Conservation (phyloP, 148 eudicot genomes). For the Fagopyrum esculentum region DNA sequence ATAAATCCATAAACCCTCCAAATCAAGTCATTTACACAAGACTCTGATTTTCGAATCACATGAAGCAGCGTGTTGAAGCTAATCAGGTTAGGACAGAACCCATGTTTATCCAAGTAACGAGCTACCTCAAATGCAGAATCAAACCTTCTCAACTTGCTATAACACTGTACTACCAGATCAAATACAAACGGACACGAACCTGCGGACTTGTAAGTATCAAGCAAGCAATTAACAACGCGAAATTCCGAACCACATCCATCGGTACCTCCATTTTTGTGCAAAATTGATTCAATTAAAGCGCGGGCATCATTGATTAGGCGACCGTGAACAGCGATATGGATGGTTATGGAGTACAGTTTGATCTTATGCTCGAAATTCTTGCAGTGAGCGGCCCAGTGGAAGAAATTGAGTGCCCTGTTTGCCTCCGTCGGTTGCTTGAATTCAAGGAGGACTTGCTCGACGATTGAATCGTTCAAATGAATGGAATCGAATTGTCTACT, state of each 20-base stretch:
- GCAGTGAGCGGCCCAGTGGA: constrained; percentile 68
- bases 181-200: constrained; percentile 62
- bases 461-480: constrained; percentile 25
- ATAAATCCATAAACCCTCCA: constrained; percentile 80
- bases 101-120: constrained; percentile 48
- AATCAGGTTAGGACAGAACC: constrained; percentile 45
- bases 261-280: constrained; percentile 20
- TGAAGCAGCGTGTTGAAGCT: constrained; percentile 68
- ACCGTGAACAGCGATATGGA: constrained; percentile 55
- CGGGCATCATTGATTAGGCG: constrained; percentile 57
- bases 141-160: constrained; percentile 61
- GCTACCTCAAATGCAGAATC: constrained; percentile 52
- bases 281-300: constrained; percentile 56
- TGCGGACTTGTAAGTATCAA: constrained; percentile 36
- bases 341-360: constrained; percentile 42
- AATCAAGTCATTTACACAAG: constrained; percentile 34
- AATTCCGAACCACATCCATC: constrained; percentile 18
- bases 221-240: constrained; percentile 37
- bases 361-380: constrained; percentile 35
- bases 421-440: constrained; percentile 66
- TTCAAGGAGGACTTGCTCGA: constrained; percentile 48
- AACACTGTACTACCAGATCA: constrained; percentile 71
- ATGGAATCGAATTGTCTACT: constrained; percentile 30
- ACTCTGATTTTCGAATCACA: constrained; percentile 39
- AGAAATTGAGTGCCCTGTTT: constrained; percentile 59